Evolutionary conservation across 2,329 filamentous ascomycete species (phyloP).

Genomic region (Davidsoniella eucalypti): DNA sequence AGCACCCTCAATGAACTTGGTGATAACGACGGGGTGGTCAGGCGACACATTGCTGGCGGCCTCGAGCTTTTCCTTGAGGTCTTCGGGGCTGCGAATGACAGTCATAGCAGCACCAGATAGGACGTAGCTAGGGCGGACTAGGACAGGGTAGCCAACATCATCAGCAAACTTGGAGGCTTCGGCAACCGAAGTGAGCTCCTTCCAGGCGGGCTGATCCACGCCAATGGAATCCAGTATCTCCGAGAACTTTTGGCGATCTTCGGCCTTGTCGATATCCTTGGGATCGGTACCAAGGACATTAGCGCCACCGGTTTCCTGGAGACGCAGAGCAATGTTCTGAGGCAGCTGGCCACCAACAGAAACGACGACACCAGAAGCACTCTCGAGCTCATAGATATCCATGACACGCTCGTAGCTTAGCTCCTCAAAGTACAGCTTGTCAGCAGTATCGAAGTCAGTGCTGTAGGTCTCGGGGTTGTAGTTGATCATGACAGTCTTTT

Average conservation of each 20-base stretch:
- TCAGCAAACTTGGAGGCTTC: conserved; percentile 80
- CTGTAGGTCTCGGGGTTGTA: conserved; percentile 66
- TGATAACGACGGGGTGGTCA: conserved; percentile 95
- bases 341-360: conserved; percentile 92
- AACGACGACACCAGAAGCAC: conserved; percentile 72
- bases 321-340: conserved; percentile 88
- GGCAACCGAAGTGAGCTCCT: conserved; percentile 78
- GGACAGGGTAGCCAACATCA: conserved; percentile 77
- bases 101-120: conserved; percentile 98
- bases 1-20: conserved; percentile 93
- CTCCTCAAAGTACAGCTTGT: conserved; percentile 93
- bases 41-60: conserved; percentile 82
- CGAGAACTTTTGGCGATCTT: conserved; percentile 97
- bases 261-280: conserved; percentile 89
- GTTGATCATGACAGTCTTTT: conserved; percentile 98
- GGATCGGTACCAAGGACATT: conserved; percentile 88
- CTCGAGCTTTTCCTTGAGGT: conserved; percentile 87
- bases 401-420: conserved; percentile 93
- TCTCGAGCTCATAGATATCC: conserved; percentile 95
- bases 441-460: conserved; percentile 79
- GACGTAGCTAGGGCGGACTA: conserved; percentile 89
- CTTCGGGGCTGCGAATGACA: conserved; percentile 72
- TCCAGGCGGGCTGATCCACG: conserved; percentile 94
- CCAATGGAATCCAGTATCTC: conserved; percentile 93
- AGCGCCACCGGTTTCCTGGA: conserved; percentile 81